Evolutionary conservation across 768 basidiomycete species (phyloP), one percentile per base, ranked within the genome.

Genomic region (Leccinum disarticulatum): DNA sequence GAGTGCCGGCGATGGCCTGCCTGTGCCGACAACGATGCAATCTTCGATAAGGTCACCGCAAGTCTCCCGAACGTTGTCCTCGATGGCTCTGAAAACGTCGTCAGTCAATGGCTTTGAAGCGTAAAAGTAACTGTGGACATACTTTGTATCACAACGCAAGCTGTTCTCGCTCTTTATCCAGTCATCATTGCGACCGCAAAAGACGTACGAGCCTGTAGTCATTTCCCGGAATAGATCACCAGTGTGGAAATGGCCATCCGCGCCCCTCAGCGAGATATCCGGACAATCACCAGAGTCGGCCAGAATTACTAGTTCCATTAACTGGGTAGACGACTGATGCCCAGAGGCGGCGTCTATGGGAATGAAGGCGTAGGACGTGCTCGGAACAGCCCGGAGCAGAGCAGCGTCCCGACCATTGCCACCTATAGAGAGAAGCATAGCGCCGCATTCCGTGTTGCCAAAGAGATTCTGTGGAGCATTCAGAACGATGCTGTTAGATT

Each of bases 91-190:
- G 57, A 41, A 52, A 56, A 41, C 0, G 14, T 28, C 30, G 61
- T 61, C 65, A 65, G 53, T 58, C 46, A 56, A 54, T 41, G 30
- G 22, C 50, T 33, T 36, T 47, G 17, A 25, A 51, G 1, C 25
- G 15, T 6, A 14, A 28, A 22, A 30, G 35, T 53, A 30, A 41
- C 7, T 13, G 9, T 47, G 8, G 31, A 77, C 78, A 33, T 73
- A 82, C 80, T 83, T 86, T 53, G 90, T 90, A 67, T 92, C 90
- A 66, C 90, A 91, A 54, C 90, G 82, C 61, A 91, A 75, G 67
- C 88, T 86, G 68, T 83, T 88, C 68, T 89, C 87, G 41, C 85
- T 86, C 76, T 91, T 92, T 71, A 92, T 91, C 90, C 90, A 91
- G 72, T 92, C 90, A 65, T 92, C 90, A 61, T 90, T 84, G 46